These are phyloP conservation scores for Saccharomyces hybrid DNA, from an alignment of 1,139 yeast species.

Conservation along the genomic window DNA sequence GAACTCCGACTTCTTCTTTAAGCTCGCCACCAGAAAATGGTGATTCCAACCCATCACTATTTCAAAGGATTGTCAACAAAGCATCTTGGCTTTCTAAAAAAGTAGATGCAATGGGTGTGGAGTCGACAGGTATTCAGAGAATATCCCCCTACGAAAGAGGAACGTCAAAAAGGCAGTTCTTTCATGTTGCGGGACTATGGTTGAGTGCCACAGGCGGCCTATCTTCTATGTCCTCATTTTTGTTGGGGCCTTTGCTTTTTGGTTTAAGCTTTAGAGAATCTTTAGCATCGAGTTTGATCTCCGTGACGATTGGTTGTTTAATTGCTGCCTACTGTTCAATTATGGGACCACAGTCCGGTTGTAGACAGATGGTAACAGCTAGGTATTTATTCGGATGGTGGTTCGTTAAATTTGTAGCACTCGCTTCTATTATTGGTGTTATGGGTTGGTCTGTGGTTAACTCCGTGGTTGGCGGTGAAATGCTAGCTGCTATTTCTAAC, in stretches of 20 bases:
- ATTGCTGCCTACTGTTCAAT: constrained; percentile 75
- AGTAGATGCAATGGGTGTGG: constrained; percentile 53
- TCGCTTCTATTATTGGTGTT: constrained; percentile 66
- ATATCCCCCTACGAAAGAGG: constrained; percentile 64
- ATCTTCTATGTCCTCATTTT: constrained; percentile 75
- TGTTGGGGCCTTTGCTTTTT: constrained; percentile 63
- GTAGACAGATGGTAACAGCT: constrained; percentile 79
- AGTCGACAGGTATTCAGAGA: constrained; percentile 75
- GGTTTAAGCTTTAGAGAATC: constrained; percentile 60
- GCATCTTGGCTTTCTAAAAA: constrained; percentile 25
- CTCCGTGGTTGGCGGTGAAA: constrained; percentile 80
- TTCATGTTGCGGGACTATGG: constrained; percentile 71
- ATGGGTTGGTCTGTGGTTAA: constrained; percentile 83
- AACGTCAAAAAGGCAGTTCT: constrained; percentile 42
- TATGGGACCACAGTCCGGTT: constrained; percentile 84
- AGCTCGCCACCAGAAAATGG: background rate
- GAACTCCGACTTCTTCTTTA: background rate
- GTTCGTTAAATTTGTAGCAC: constrained; percentile 65
- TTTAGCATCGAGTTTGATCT: constrained; percentile 52
- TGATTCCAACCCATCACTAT: background rate
- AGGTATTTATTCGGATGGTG: constrained; percentile 77
- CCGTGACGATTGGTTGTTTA: constrained; percentile 58
- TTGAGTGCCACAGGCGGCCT: constrained; percentile 77
- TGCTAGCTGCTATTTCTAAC: constrained; percentile 54
- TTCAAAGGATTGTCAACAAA: background rate